Conservation (phyloP, 192 early-diverging fungal species). For the Helicostylum pulchrum region DNA sequence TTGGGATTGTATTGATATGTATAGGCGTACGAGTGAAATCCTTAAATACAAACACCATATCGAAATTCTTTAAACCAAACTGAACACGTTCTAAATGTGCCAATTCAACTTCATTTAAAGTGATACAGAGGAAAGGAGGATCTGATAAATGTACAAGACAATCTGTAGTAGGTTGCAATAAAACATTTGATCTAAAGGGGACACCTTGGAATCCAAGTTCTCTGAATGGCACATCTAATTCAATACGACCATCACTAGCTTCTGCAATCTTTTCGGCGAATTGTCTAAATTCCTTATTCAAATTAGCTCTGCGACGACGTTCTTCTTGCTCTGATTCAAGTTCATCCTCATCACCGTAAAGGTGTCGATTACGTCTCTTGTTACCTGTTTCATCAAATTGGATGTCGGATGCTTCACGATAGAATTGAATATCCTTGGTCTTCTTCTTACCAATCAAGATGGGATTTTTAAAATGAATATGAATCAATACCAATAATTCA, state of each 20-base stretch:
- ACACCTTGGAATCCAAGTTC: conserved; percentile 95
- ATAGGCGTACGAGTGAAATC: conserved; percentile 84
- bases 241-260: conserved; percentile 70
- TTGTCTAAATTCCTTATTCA: conserved; percentile 92
- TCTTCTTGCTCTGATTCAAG: conserved; percentile 95
- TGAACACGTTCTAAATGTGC: conserved; percentile 96
- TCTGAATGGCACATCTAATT: conserved; percentile 91
- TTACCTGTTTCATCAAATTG: conserved; percentile 98
- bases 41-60: conserved; percentile 97
- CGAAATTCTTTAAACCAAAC: conserved; percentile 98
- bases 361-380: conserved; percentile 71
- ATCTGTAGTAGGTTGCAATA: conserved; percentile 93
- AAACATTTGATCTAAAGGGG: conserved; percentile 84
- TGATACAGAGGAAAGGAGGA: conserved; percentile 87
- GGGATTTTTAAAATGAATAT: conserved; percentile 94
- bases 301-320: conserved; percentile 69
- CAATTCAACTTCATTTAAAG: conserved; percentile 89
- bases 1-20: conserved; percentile 96
- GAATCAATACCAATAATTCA: conserved; percentile 92
- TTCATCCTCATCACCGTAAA: conserved; percentile 99
- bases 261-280: conserved; percentile 91
- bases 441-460: conserved; percentile 99
- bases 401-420: conserved; percentile 92
- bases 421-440: conserved; percentile 98
- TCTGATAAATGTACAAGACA: conserved; percentile 96